Base-by-base conservation (phyloP, 208 protist genomes). In the Leptomonas seymouri region DNA sequence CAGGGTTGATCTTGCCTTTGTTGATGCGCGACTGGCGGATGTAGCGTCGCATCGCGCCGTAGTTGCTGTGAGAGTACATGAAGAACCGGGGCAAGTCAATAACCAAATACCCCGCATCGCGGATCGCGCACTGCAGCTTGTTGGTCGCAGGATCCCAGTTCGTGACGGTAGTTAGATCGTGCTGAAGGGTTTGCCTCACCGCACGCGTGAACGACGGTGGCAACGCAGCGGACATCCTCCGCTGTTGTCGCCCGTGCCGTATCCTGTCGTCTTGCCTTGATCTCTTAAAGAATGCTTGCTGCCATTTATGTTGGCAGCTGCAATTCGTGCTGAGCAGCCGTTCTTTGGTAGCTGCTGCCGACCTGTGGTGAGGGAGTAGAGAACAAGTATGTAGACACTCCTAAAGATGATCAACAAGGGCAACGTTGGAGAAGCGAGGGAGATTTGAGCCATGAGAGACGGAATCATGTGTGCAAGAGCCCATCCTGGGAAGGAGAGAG, bases 1-100 rank as follows among this genome's bases (percentile, higher is more conserved):
- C 85, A 9, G 89, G 85, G 74, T 94, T 91, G 41, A 94, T 80
- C 56, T 88, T 89, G 8, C 89, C 89, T 66, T 94, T 94, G 72
- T 91, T 86, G 48, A 90, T 76, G 39, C 86, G 83, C 9, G 86
- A 81, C 61, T 91, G 89, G 4, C 86, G 81, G 51, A 94, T 78
- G 72, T 91, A 94, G 58, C 86, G 83, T 9, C 84, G 83, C 77
- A 94, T 84, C 16, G 85, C 89, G 18, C 89, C 86, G 64, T 94
- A 94, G 55, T 88, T 84, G 61, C 78, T 86, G 68, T 91, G 80
- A 4, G 84, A 89, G 81, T 91, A 90, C 67, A 74, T 80, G 73
- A 91, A 86, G 51, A 91, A 90, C 48, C 82, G 82, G 7, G 86
- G 86, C 27, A 81, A 41, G 65, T 94, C 89, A 39, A 90, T 79